phyloP scores from a whole-genome alignment of 352 stramenopile genomes.

The Detonula confervacea region DNA sequence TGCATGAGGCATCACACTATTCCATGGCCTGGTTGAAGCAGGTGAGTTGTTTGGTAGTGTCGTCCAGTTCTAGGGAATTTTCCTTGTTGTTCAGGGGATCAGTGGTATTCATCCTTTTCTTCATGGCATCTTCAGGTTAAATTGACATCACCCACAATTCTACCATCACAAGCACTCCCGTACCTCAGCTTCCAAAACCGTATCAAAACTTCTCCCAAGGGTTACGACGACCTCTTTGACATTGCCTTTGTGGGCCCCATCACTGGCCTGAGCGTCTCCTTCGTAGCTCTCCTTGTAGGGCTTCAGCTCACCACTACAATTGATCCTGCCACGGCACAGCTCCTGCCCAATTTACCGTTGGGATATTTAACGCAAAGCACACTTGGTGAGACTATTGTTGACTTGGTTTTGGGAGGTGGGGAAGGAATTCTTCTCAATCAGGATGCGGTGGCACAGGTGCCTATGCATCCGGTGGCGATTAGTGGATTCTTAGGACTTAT shows the following conservation, averaged over 20 bases:
- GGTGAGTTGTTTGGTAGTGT: conserved; percentile 26
- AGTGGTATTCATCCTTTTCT: neutral
- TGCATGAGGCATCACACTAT: conserved; percentile 66
- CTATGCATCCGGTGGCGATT: conserved; percentile 78
- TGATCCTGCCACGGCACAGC: conserved; percentile 35
- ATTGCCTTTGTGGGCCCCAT: conserved; percentile 72
- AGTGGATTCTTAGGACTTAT: conserved; percentile 72
- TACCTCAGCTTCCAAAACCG: conserved; percentile 64
- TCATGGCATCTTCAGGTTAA: conserved; percentile 47
- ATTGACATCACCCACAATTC: conserved; percentile 50
- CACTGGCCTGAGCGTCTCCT: conserved; percentile 54
- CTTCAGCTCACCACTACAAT: conserved; percentile 65
- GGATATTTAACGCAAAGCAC: conserved; percentile 63
- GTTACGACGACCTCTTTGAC: conserved; percentile 67
- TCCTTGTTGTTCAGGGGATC: too few relatives aligned
- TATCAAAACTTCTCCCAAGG: conserved; percentile 70
- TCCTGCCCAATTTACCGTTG: conserved; percentile 64
- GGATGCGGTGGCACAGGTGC: conserved; percentile 54
- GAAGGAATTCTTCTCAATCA: conserved; percentile 63
- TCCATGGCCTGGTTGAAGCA: conserved; percentile 53
- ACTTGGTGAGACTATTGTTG: conserved; percentile 62
- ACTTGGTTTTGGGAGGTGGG: conserved; percentile 60
- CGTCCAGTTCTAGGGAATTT: neutral
- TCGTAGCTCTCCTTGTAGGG: conserved; percentile 60
- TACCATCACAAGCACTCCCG: conserved; percentile 59